Conservation (phyloP, 495 filamentous ascomycete genomes). For the Neurospora sp. region DNA sequence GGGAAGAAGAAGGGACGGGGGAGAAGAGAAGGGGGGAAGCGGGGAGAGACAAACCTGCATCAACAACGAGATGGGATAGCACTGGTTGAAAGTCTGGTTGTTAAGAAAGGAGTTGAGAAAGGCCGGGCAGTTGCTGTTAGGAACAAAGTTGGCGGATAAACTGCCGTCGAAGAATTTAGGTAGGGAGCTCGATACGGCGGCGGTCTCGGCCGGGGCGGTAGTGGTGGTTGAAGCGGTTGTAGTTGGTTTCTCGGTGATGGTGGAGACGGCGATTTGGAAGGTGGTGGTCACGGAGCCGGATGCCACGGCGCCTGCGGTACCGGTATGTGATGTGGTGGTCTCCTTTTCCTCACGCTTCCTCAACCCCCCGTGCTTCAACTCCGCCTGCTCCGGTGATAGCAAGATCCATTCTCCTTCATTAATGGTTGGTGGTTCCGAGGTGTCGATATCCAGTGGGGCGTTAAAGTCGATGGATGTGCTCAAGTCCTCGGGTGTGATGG, state of each 20-base stretch:
- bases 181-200: slow-evolving; percentile 31
- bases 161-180: slow-evolving; percentile 65
- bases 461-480: neutral
- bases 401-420: slow-evolving; percentile 28
- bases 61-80: slow-evolving; percentile 66
- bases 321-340: neutral
- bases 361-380: slow-evolving; percentile 1
- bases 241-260: slow-evolving; percentile 14
- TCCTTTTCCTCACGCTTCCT: neutral
- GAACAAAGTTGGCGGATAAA: slow-evolving; percentile 59
- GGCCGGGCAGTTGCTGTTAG: slow-evolving; percentile 39
- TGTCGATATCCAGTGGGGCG: slow-evolving; percentile 23
- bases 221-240: slow-evolving; percentile 15
- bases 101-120: slow-evolving; percentile 62
- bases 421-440: slow-evolving; percentile 18
- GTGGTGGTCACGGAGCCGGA: slow-evolving; percentile 23
- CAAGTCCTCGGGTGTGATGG: slow-evolving; percentile 15
- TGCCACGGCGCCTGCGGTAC: neutral
- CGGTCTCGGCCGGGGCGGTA: slow-evolving; percentile 7
- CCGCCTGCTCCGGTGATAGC: slow-evolving; percentile 24
- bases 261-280: slow-evolving; percentile 25
- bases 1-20: no score
- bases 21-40: neutral
- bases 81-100: slow-evolving; percentile 53
- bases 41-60: slow-evolving; percentile 41